Percentiles rank a stretch among this genome's conserved stretches.
These are phyloP conservation scores for Metarhizium rileyi DNA, from an alignment of 2,329 filamentous ascomycete species.

Conservation along the genomic window DNA sequence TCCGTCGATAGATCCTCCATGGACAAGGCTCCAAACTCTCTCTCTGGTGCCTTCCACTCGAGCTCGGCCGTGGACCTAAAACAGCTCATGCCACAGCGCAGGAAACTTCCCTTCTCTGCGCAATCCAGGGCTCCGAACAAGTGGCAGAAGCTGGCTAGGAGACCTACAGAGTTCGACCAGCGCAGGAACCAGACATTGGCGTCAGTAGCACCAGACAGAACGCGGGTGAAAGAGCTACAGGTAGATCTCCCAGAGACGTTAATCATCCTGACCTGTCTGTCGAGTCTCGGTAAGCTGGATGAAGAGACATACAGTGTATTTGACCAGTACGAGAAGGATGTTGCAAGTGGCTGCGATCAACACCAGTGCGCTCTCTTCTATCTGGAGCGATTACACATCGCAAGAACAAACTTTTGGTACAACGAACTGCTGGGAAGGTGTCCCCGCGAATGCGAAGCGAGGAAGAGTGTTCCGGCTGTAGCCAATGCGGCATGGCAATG, in stretches of 20 bases:
- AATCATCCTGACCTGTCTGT: slow-evolving; percentile 17
- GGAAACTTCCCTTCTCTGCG: slow-evolving; percentile 19
- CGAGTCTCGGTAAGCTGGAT: slow-evolving; percentile 16
- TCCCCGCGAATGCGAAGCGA: neutral
- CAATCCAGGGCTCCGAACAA: neutral
- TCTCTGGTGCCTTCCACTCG: neutral
- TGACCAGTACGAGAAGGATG: slow-evolving; percentile 24
- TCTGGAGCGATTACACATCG: slow-evolving; percentile 15
- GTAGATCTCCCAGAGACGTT: slow-evolving; percentile 1
- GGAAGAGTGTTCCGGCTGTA: neutral
- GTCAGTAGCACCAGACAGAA: neutral
- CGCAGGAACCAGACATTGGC: neutral
- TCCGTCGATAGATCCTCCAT: no score
- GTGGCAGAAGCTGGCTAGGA: neutral
- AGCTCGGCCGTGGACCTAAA: slow-evolving; percentile 13
- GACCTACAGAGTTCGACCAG: neutral
- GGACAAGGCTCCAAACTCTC: neutral
- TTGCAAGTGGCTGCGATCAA: slow-evolving; percentile 13
- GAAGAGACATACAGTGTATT: slow-evolving; percentile 17
- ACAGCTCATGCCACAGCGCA: slow-evolving; percentile 20
- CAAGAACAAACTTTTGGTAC: slow-evolving; percentile 22
- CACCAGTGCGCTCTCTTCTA: slow-evolving; percentile 21
- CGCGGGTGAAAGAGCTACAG: neutral
- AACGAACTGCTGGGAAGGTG: slow-evolving; percentile 9
- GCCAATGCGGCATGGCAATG: neutral